These are phyloP conservation scores for Cytospora piceicola DNA, from an alignment of 2,329 filamentous ascomycete genomes.

Conservation along the genomic window DNA sequence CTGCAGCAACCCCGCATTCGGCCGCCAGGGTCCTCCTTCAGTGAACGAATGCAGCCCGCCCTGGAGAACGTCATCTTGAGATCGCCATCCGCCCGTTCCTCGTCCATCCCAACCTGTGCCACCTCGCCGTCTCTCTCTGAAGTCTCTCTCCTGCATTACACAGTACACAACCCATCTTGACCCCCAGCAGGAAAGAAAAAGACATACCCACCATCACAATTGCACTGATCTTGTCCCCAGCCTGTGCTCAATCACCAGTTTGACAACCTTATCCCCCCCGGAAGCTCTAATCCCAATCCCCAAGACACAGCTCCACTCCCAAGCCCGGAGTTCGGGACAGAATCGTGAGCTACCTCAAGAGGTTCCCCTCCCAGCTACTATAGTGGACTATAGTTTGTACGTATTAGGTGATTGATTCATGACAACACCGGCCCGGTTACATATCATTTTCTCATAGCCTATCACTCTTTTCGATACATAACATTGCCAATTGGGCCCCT, in stretches of 20 bases:
- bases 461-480: slow-evolving; percentile 13
- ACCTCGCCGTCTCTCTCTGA: neutral
- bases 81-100: neutral
- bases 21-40: neutral
- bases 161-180: neutral
- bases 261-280: neutral
- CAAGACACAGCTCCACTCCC: slow-evolving; percentile 7
- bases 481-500: neutral
- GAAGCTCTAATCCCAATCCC: slow-evolving; percentile 5
- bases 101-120: no score
- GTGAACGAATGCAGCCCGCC: neutral
- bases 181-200: neutral
- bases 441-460: slow-evolving; percentile 17
- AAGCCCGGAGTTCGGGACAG: slow-evolving; percentile 22
- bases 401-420: slow-evolving; percentile 25
- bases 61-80: slow-evolving; percentile 19
- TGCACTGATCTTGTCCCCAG: neutral
- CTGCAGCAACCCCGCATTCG: slow-evolving; percentile 4
- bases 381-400: neutral
- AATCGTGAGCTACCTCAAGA: slow-evolving; percentile 8
- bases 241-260: neutral
- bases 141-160: neutral
- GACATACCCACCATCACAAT: slow-evolving; percentile 3
- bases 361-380: neutral
- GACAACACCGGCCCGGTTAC: slow-evolving; percentile 28